phyloP scores from a whole-genome alignment of 148 eudicot species.

The Chenopodium formosanum region DNA sequence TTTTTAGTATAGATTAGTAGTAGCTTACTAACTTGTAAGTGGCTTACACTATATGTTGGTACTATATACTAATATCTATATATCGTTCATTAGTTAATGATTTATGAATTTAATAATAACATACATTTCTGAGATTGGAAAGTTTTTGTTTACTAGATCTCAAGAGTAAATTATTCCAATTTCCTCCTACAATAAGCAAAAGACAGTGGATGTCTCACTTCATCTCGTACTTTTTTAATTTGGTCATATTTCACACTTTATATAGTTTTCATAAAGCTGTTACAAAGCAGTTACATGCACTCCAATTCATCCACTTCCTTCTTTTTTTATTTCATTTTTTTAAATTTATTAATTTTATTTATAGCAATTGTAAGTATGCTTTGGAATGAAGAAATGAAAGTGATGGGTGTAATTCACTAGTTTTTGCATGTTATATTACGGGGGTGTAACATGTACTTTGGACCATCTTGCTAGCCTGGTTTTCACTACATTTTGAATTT shows the following conservation, averaged over 20 bases:
- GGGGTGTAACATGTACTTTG: background rate
- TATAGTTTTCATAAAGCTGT: background rate
- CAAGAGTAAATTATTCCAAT: background rate
- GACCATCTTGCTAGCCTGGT: background rate
- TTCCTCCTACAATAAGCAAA: background rate
- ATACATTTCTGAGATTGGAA: background rate
- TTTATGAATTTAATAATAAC: too few relatives aligned
- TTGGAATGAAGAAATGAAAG: background rate
- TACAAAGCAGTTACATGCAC: conserved; percentile 19
- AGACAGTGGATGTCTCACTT: conserved; percentile 11
- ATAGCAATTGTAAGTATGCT: background rate
- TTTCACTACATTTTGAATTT: background rate
- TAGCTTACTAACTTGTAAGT: too few relatives aligned
- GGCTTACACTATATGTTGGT: too few relatives aligned
- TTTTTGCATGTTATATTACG: too few relatives aligned
- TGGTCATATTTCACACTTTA: background rate
- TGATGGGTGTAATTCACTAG: background rate
- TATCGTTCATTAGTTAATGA: too few relatives aligned
- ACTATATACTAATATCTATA: too few relatives aligned
- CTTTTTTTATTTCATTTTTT: background rate
- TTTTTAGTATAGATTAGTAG: too few relatives aligned
- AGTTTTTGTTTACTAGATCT: too few relatives aligned
- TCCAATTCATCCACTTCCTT: background rate
- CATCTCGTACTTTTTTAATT: background rate
- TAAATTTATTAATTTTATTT: background rate